phyloP scores from a whole-genome alignment of 1,284 basidiomycete genomes.

The Kalmanozyma brasiliensis region DNA sequence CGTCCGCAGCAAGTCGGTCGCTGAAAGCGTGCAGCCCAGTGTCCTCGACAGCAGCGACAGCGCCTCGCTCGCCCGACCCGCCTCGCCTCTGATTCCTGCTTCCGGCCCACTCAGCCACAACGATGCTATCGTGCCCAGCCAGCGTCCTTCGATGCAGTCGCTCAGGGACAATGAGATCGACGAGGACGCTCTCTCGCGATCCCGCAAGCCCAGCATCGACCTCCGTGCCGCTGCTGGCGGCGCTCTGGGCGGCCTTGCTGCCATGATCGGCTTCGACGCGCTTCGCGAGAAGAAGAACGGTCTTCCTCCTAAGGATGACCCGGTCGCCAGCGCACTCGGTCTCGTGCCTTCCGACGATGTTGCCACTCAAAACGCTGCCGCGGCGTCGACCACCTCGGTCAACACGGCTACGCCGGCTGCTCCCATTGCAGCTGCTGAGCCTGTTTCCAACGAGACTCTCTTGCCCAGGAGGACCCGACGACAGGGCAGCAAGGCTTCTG shows the following conservation, averaged over 20 bases:
- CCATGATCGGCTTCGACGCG: conserved; percentile 49
- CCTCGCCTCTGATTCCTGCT: conserved; percentile 44
- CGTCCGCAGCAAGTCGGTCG: conserved; percentile 34
- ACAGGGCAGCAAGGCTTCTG: conserved; percentile 20
- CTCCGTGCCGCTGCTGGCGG: conserved; percentile 47
- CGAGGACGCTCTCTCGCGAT: conserved; percentile 32
- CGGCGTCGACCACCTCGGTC: conserved; percentile 21
- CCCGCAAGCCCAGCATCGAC: conserved; percentile 42
- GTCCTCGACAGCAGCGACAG: conserved; percentile 41
- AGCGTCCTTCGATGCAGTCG: conserved; percentile 44
- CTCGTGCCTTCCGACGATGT: conserved; percentile 13
- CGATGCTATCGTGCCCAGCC: conserved; percentile 42
- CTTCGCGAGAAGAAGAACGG: conserved; percentile 44
- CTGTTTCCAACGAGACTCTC: conserved; percentile 16
- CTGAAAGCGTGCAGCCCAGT: conserved; percentile 46
- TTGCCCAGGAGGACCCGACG: conserved; percentile 25
- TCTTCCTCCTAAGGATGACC: conserved; percentile 35
- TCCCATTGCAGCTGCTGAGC: conserved; percentile 2
- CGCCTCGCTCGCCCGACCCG: conserved; percentile 33
- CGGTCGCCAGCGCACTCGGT: conserved; percentile 16
- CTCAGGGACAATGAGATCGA: conserved; percentile 43
- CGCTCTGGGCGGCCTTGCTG: conserved; percentile 46
- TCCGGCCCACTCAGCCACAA: conserved; percentile 53
- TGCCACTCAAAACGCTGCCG: conserved; percentile 12
- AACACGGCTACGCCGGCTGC: conserved; percentile 12